Evolutionary conservation across 805 yeast species (phyloP).

Genomic region (Sungouiella thailandica): DNA sequence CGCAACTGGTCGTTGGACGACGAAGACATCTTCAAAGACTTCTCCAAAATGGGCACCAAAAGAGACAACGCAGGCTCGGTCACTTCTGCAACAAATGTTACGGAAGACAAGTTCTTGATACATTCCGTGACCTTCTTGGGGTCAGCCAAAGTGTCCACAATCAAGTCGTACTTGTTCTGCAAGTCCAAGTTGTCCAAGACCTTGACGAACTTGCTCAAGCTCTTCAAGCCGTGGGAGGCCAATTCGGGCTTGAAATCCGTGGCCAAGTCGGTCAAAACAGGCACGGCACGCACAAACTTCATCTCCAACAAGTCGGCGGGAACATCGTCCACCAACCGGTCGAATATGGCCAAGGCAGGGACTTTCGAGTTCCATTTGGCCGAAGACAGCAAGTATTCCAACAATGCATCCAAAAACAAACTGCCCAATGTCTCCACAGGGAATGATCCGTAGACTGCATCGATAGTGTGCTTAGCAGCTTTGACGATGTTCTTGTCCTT

Average conservation of each 20-base stretch:
- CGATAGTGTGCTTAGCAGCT: constrained; percentile 78
- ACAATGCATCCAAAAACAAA: constrained; percentile 57
- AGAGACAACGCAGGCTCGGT: constrained; percentile 92
- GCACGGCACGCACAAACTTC: constrained; percentile 73
- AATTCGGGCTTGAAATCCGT: constrained; percentile 97
- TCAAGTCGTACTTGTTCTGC: constrained; percentile 73
- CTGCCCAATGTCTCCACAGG: constrained; percentile 77
- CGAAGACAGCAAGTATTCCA: constrained; percentile 64
- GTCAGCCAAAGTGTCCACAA: constrained; percentile 84
- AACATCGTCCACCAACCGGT: constrained; percentile 68
- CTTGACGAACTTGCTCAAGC: constrained; percentile 66
- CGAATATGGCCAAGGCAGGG: constrained; percentile 70
- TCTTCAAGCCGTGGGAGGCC: constrained; percentile 74
- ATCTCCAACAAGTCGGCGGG: constrained; percentile 84
- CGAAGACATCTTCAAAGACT: constrained; percentile 80
- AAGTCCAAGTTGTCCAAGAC: constrained; percentile 91
- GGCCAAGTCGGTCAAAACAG: constrained; percentile 80
- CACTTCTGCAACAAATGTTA: constrained; percentile 97
- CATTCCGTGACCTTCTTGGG: constrained; percentile 86
- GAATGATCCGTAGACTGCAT: constrained; percentile 61
- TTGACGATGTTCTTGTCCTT: constrained; percentile 83
- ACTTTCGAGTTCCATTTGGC: constrained; percentile 93
- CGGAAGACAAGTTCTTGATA: constrained; percentile 83
- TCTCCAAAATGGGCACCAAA: constrained; percentile 86
- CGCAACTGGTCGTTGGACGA: constrained; percentile 94